phyloP scores from a whole-genome alignment of 352 stramenopile species.

The Lagenidium giganteum region DNA sequence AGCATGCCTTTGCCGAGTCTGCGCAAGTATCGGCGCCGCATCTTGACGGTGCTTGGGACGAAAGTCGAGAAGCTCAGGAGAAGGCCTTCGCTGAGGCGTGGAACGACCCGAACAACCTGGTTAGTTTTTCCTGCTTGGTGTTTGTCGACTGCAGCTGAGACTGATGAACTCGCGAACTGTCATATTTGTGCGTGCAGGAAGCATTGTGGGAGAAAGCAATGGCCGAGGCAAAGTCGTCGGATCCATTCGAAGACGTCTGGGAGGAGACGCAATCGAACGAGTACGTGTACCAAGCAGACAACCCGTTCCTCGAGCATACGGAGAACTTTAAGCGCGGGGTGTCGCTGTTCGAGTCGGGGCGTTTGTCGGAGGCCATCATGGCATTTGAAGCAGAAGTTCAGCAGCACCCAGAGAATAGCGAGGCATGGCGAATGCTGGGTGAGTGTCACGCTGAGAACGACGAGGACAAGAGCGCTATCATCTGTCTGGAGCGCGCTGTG shows the following conservation, averaged over 20 bases:
- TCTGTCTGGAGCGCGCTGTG: slow-evolving; percentile 91
- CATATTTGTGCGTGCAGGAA: too few relatives aligned
- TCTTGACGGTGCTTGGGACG: slow-evolving; percentile 47
- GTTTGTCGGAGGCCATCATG: slow-evolving; percentile 90
- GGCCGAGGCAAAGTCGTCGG: slow-evolving; percentile 52
- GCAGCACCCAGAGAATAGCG: slow-evolving; percentile 90
- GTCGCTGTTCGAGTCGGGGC: slow-evolving; percentile 86
- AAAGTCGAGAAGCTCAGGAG: slow-evolving; percentile 37
- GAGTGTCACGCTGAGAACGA: slow-evolving; percentile 96
- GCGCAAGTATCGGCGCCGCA: slow-evolving; percentile 15
- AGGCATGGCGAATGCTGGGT: slow-evolving; percentile 93
- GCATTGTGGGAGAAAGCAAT: slow-evolving; percentile 78
- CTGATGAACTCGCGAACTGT: too few relatives aligned
- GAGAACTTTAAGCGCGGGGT: slow-evolving; percentile 76
- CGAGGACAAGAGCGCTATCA: slow-evolving; percentile 93
- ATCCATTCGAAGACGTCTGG: slow-evolving; percentile 80
- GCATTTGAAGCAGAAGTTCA: slow-evolving; percentile 95
- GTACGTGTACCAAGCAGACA: slow-evolving; percentile 77
- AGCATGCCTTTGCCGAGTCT: slow-evolving; percentile 43
- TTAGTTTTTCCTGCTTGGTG: slow-evolving; percentile 14
- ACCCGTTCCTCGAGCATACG: slow-evolving; percentile 53
- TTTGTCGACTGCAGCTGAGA: too few relatives aligned
- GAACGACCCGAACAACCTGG: slow-evolving; percentile 52
- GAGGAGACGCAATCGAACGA: slow-evolving; percentile 41
- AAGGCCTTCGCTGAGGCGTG: slow-evolving; percentile 58